Conservation (phyloP, 2,329 filamentous ascomycete genomes). For the Pseudomassariella vexata region DNA sequence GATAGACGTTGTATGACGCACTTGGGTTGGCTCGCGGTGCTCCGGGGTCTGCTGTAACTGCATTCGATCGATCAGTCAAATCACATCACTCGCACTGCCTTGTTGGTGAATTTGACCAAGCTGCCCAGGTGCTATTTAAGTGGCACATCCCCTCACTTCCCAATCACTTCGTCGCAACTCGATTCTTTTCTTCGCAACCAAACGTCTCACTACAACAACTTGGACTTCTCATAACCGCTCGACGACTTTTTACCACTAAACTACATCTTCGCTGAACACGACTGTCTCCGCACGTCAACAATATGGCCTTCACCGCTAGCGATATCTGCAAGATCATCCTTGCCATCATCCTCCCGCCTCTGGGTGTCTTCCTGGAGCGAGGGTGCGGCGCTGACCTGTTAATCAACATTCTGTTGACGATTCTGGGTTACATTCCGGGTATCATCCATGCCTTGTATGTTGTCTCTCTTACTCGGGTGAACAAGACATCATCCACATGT, state of each 20-base stretch:
- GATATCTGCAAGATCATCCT: slow-evolving; percentile 66
- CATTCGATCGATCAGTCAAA: too few species aligned
- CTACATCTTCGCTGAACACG: too few species aligned
- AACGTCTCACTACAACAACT: neutral
- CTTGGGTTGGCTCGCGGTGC: too few species aligned
- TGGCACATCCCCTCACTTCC: neutral
- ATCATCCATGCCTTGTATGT: slow-evolving; percentile 75
- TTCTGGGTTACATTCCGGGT: slow-evolving; percentile 64
- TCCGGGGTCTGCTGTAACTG: too few species aligned
- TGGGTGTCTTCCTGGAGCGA: slow-evolving; percentile 78
- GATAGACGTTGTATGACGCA: too few species aligned
- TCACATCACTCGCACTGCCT: too few species aligned
- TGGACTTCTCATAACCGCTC: slow-evolving; percentile 1
- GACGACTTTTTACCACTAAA: too few species aligned
- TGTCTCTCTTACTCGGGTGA: slow-evolving; percentile 7
- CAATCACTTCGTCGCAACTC: neutral
- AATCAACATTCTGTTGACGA: slow-evolving; percentile 74
- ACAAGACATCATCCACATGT: slow-evolving; percentile 9
- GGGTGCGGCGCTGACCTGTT: slow-evolving; percentile 71
- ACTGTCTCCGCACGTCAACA: too few species aligned
- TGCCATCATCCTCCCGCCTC: slow-evolving; percentile 71
- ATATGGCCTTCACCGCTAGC: slow-evolving; percentile 13
- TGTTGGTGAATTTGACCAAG: too few species aligned
- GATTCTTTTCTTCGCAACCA: neutral
- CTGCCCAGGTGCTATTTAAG: too few species aligned